Evolutionary conservation across 1,284 basidiomycete genomes (phyloP), one percentile per base, ranked within the genome.

Genomic region (Ceratobasidium sp.): DNA sequence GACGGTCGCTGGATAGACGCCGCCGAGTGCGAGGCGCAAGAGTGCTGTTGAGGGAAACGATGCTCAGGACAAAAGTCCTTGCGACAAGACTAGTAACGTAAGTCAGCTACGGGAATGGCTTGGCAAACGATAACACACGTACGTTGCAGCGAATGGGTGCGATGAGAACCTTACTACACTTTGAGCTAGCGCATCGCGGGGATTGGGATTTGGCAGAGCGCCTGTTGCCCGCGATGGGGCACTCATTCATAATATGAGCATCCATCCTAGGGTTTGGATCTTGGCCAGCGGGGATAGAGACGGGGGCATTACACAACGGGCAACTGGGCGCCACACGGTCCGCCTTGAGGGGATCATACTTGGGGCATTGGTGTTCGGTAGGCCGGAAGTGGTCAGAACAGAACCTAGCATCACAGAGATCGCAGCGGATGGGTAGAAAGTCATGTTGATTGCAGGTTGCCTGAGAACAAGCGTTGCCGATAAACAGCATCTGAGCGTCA

Each of bases 241-340:
- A 95, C 68, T 93, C 91, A 0, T 83, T 86, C 49, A 83, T 86
- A 80, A 95, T 88, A 82, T 95, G 94, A 1, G 86, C 85, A 79
- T 94, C 93, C 91, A 95, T 93, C 67, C 90, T 89, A 51, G 90
- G 84, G 81, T 95, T 95, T 13, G 94, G 93, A 82, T 95, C 92
- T 83, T 93, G 90, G 28, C 91, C 92, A 0, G 88, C 90, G 40
- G 89, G 90, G 78, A 95, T 89, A 13, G 93, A 90, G 9, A 95
- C 89, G 0, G 92, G 92, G 1, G 85, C 88, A 80, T 90, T 91
- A 84, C 94, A 95, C 23, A 95, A 83, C 4, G 94, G 94, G 81
- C 94, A 95, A 72, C 90, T 88, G 23, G 93, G 94, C 12, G 92
- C 93, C 3, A 95, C 86, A 18, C 94, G 89, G 79, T 95, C 90